Evolutionary conservation across 2,329 filamentous ascomycete genomes (phyloP), one percentile per base, ranked within the genome.

Genomic region (Sphaceloma murrayae): DNA sequence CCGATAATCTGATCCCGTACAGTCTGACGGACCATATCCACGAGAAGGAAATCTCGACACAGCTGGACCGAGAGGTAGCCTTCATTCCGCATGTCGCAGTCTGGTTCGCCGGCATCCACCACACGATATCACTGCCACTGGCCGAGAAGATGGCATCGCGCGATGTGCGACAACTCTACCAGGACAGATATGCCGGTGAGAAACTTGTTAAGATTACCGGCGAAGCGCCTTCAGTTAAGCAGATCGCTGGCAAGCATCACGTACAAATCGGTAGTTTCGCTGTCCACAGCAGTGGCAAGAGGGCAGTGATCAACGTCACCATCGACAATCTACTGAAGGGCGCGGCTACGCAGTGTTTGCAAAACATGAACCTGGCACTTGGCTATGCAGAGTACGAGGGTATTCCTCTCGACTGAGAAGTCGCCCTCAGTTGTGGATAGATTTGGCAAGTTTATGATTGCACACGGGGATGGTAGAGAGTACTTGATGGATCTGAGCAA

Each of bases 281-380:
- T n/a, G 86, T 95, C 29, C 82, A 95, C 67, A 85, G 77, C 54
- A 79, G 77, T 16, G 89, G 89, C 47, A 91, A 87, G 75, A 75
- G 91, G 42, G 88, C 93, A 0, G 89, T 96, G n/a, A 77, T 96
- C 51, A 93, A 88, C 59, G 85, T 82, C 13, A 94, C 85, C 2
- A 94, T 95, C 57, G 88, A 95, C 65, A 94, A 95, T 65, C 67
- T 95, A 53, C 73, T 91, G 55, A 95, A 95, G 76, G 88, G 88
- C 48, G 88, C 88, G 44, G 85, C 85, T 5, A 94, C 88, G 8
- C 88, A 94, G 63, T 94, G 87, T 67, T 67, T 94, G 62, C 88
- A 93, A 72, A 94, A 94, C 66, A 91, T 94, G 85, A 94, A 94
- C 65, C 70, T 94, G 47, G 82, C 85, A n/a, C 73, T 93, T 8